Conservation (phyloP, 2,329 filamentous ascomycete species). For the Ophiocordyceps camponoti-saundersi region DNA sequence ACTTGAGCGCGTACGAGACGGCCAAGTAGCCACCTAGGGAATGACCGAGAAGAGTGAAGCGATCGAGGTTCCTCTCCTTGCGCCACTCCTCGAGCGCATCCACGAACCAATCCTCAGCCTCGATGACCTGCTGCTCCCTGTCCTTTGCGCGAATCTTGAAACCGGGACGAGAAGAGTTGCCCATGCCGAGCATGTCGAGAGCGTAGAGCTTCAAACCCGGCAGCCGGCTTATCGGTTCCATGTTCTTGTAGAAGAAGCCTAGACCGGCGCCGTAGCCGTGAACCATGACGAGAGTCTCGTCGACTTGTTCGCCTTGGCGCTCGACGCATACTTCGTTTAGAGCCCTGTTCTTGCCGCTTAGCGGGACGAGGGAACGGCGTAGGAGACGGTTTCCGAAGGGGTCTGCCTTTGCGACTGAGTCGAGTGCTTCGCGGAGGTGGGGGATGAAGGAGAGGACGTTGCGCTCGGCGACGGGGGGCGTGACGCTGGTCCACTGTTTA, state of each 20-base stretch:
- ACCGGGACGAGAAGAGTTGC: conserved; percentile 64
- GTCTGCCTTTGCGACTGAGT: conserved; percentile 46
- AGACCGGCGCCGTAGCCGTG: conserved; percentile 94
- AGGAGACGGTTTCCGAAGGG: conserved; percentile 75
- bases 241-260: conserved; percentile 98
- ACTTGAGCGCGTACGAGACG: conserved; percentile 89
- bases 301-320: conserved; percentile 57
- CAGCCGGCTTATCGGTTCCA: conserved; percentile 66
- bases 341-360: conserved; percentile 72
- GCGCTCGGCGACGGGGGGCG: conserved; percentile 71
- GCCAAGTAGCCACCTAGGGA: conserved; percentile 90
- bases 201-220: conserved; percentile 81
- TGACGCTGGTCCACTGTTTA: conserved; percentile 64
- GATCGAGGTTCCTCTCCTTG: conserved; percentile 70
- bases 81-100: conserved; percentile 96
- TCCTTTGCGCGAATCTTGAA: conserved; percentile 80
- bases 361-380: conserved; percentile 67
- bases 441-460: conserved; percentile 76
- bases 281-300: conserved; percentile 85
- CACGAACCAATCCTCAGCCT: conserved; percentile 91
- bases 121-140: conserved; percentile 59
- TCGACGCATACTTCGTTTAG: conserved; percentile 91
- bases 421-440: conserved; percentile 58
- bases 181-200: conserved; percentile 91
- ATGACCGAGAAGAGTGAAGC: conserved; percentile 86